These are phyloP conservation scores for Phytophthora capsici DNA, from an alignment of 352 stramenopile species.

Conservation along the genomic window DNA sequence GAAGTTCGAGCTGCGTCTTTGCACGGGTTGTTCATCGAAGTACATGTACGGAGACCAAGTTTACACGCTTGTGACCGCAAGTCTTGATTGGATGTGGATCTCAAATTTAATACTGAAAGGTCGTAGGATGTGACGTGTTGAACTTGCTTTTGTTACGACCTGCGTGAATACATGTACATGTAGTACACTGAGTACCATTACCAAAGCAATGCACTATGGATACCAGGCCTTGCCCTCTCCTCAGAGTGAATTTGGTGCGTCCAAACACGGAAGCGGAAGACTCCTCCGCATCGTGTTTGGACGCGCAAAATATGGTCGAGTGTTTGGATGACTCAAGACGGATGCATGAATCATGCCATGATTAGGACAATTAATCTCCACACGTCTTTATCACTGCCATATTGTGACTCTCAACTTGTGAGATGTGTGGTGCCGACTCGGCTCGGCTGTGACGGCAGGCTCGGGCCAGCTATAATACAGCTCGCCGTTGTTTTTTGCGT, in stretches of 20 bases:
- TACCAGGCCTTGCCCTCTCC: too few relatives aligned
- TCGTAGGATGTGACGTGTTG: neutral
- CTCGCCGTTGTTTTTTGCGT: too few relatives aligned
- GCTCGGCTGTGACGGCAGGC: too few relatives aligned
- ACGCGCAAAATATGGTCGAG: neutral
- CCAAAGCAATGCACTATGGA: too few relatives aligned
- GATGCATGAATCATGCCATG: too few relatives aligned
- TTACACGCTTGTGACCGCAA: constrained; percentile 10
- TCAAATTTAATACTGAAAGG: constrained; percentile 18
- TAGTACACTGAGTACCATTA: too few relatives aligned
- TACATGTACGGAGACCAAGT: neutral
- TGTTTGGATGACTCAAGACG: constrained; percentile 23
- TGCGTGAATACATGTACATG: neutral
- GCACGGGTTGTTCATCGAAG: constrained; percentile 1
- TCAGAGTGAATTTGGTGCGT: too few relatives aligned
- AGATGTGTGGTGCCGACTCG: neutral
- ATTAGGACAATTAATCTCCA: neutral
- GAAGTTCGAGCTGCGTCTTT: neutral
- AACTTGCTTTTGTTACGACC: too few relatives aligned
- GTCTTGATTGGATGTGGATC: constrained; percentile 19
- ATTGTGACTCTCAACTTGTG: neutral
- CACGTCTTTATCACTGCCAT: neutral
- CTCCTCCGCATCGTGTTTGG: constrained; percentile 1
- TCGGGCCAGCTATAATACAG: too few relatives aligned
- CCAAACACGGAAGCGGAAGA: too few relatives aligned